Conservation (phyloP, 345 rosid species). For the Eucalyptus marginata region DNA sequence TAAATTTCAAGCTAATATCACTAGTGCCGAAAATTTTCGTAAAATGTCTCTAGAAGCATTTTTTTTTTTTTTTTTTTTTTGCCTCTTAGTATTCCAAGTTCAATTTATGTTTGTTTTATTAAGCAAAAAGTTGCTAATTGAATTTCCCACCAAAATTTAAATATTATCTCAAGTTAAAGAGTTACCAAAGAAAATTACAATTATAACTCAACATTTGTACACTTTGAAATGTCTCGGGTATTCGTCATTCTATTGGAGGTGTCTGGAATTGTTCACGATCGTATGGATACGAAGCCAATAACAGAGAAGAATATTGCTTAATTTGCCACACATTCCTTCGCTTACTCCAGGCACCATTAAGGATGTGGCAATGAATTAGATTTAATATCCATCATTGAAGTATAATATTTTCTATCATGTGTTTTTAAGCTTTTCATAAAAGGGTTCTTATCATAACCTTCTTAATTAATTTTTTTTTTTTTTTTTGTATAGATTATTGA, state of each 20-base stretch:
- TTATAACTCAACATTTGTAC: not conserved
- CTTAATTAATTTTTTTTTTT: not conserved
- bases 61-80: not conserved
- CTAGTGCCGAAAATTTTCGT: not conserved
- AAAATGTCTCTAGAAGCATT: not conserved
- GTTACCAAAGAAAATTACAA: not conserved
- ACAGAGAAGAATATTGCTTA: not conserved
- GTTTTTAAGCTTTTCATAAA: not conserved
- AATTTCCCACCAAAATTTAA: not conserved
- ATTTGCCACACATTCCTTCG: not conserved
- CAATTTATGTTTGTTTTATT: not conserved
- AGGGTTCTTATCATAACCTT: not conserved
- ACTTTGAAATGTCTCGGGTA: not conserved
- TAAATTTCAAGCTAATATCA: not conserved
- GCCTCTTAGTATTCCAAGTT: not conserved
- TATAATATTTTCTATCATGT: not conserved
- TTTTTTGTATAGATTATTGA: not conserved
- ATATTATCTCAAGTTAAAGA: not conserved
- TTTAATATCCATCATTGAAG: not conserved
- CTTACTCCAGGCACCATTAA: not conserved
- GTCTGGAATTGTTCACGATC: not conserved
- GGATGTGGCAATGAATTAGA: not conserved
- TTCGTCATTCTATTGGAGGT: not conserved
- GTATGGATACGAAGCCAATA: not conserved
- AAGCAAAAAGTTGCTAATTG: not conserved